phyloP scores from a whole-genome alignment of 2,329 filamentous ascomycete genomes.

The Plenodomus tracheiphilus region DNA sequence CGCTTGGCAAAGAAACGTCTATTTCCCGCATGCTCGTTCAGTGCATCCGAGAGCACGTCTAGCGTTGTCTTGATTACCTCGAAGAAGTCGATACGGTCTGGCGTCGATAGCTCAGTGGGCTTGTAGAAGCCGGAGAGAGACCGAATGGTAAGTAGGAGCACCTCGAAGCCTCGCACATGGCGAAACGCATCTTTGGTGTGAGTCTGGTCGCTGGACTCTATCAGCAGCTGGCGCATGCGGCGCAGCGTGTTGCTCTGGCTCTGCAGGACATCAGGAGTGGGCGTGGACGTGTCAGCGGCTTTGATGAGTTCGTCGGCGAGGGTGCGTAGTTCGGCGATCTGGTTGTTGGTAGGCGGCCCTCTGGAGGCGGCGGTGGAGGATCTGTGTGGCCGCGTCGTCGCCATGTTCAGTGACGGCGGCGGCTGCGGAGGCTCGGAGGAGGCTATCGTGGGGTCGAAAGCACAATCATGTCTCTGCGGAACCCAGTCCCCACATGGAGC shows the following conservation, averaged over 20 bases:
- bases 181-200: slow-evolving; percentile 79
- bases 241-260: slow-evolving; percentile 58
- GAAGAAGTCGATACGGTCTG: slow-evolving; percentile 68
- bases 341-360: slow-evolving; percentile 60
- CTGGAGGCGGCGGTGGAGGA: slow-evolving; percentile 45
- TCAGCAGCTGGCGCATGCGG: slow-evolving; percentile 67
- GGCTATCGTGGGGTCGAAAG: slow-evolving; percentile 21
- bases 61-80: slow-evolving; percentile 72
- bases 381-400: slow-evolving; percentile 40
- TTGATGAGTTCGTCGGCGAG: slow-evolving; percentile 41
- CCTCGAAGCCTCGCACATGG: slow-evolving; percentile 76
- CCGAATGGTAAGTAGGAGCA: slow-evolving; percentile 69
- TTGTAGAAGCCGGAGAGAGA: slow-evolving; percentile 77
- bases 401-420: slow-evolving; percentile 40
- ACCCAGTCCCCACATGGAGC: slow-evolving; percentile 10
- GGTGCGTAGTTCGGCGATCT: slow-evolving; percentile 44
- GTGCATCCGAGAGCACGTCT: slow-evolving; percentile 71
- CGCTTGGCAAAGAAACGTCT: slow-evolving; percentile 80
- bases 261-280: slow-evolving; percentile 38
- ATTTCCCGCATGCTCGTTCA: slow-evolving; percentile 83
- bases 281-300: slow-evolving; percentile 34
- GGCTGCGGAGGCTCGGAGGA: slow-evolving; percentile 24
- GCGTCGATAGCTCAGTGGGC: slow-evolving; percentile 61
- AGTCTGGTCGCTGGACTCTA: slow-evolving; percentile 54
- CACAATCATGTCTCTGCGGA: slow-evolving; percentile 35